These are phyloP conservation scores for Citrullus mucosospermus DNA, from an alignment of 306 rosid genomes.

Conservation along the genomic window DNA sequence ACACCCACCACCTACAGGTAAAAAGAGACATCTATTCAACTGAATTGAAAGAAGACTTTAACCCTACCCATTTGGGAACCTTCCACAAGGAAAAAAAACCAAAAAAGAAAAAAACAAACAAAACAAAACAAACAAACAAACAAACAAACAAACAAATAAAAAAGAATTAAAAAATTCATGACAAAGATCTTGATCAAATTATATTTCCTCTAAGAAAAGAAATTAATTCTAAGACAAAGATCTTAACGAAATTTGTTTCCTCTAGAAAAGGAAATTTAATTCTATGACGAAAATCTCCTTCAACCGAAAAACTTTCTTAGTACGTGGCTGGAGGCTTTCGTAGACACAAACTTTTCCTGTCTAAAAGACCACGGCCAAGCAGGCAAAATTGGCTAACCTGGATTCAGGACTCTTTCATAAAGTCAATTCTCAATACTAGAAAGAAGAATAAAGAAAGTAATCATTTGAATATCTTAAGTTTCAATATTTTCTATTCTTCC, in stretches of 20 bases:
- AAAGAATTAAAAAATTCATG: background rate
- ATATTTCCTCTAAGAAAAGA: background rate
- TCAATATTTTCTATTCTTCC: background rate
- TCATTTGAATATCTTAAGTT: background rate
- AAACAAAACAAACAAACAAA: no score
- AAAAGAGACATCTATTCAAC: background rate
- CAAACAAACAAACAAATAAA: background rate
- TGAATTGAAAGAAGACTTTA: background rate
- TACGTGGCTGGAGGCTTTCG: background rate
- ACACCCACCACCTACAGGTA: constrained; percentile 55
- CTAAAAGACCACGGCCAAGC: background rate
- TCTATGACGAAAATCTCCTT: background rate
- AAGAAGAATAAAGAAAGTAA: background rate
- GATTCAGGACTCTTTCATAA: background rate
- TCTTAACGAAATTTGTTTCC: background rate
- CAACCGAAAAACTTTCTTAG: background rate
- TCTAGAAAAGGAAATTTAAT: background rate
- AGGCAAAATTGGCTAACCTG: background rate
- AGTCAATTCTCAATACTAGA: background rate
- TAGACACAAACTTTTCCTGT: background rate
- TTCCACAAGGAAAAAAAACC: background rate
- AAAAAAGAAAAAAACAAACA: background rate
- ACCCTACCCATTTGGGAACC: background rate
- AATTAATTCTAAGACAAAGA: background rate
- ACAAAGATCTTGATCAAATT: background rate